phyloP scores from a whole-genome alignment of 768 basidiomycete genomes.

The Boletus subparvulus region DNA sequence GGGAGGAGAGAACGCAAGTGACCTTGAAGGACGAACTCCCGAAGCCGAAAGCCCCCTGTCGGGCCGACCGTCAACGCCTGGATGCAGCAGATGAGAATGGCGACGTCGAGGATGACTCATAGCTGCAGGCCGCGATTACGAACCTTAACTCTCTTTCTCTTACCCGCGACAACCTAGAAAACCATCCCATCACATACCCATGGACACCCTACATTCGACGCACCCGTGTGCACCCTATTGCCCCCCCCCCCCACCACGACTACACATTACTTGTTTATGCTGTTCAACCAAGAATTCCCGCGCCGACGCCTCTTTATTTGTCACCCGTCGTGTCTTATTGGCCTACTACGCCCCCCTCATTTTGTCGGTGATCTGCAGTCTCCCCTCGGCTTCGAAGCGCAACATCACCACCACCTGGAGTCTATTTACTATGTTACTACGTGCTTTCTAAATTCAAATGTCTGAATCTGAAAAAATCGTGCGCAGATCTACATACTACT shows the following conservation, averaged over 20 bases:
- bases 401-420: conserved; percentile 20
- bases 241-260: conserved; percentile 11
- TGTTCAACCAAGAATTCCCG: conserved; percentile 26
- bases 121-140: background rate
- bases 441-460: too few relatives aligned
- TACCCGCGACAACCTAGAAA: conserved; percentile 19
- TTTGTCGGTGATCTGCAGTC: conserved; percentile 20
- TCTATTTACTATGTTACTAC: conserved; percentile 22
- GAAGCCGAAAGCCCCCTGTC: too few relatives aligned
- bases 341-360: conserved; percentile 10
- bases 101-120: conserved; percentile 18
- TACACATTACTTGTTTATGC: conserved; percentile 26
- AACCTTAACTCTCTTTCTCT: background rate
- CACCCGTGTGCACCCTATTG: conserved; percentile 23
- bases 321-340: conserved; percentile 24
- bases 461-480: too few relatives aligned
- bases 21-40: too few relatives aligned
- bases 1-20: too few relatives aligned
- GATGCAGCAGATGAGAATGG: conserved; percentile 12
- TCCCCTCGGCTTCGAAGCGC: conserved; percentile 5
- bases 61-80: conserved; percentile 14
- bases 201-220: conserved; percentile 26
- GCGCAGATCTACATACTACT: too few relatives aligned
- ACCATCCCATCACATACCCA: conserved; percentile 24
- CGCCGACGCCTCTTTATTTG: conserved; percentile 10